A percentile compares a stretch with the other conserved stretches of the same genome.
These are phyloP conservation scores for Fusarium succisae DNA, from an alignment of 2,329 filamentous ascomycete genomes.

Conservation along the genomic window DNA sequence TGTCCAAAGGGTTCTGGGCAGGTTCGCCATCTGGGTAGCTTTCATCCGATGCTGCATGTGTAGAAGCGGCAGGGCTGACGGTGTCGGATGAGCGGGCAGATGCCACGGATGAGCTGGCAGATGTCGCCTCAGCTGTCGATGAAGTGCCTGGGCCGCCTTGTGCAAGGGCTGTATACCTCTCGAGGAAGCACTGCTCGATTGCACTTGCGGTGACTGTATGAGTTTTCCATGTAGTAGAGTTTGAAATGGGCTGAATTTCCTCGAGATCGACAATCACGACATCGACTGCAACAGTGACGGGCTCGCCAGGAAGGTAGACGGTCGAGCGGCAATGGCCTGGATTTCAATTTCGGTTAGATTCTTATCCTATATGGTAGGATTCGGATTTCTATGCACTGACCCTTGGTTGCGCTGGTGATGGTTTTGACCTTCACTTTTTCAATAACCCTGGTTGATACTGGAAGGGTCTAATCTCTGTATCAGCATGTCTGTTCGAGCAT, in stretches of 20 bases:
- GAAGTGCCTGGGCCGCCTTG: no score
- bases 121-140: background rate
- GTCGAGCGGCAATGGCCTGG: background rate
- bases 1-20: accelerated
- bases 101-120: background rate
- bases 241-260: background rate
- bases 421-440: no score
- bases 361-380: no score
- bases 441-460: no score
- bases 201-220: no score
- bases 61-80: background rate
- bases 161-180: no score
- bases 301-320: background rate
- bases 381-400: no score
- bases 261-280: background rate
- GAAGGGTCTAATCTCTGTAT: background rate
- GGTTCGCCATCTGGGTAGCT: background rate
- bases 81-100: background rate
- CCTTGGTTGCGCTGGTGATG: no score
- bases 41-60: background rate
- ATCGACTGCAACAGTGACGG: background rate
- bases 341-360: no score
- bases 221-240: no score
- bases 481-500: accelerated
- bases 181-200: background rate